These are phyloP conservation scores for Aspergillus carbonarius DNA, from an alignment of 2,329 filamentous ascomycete species.

Conservation along the genomic window DNA sequence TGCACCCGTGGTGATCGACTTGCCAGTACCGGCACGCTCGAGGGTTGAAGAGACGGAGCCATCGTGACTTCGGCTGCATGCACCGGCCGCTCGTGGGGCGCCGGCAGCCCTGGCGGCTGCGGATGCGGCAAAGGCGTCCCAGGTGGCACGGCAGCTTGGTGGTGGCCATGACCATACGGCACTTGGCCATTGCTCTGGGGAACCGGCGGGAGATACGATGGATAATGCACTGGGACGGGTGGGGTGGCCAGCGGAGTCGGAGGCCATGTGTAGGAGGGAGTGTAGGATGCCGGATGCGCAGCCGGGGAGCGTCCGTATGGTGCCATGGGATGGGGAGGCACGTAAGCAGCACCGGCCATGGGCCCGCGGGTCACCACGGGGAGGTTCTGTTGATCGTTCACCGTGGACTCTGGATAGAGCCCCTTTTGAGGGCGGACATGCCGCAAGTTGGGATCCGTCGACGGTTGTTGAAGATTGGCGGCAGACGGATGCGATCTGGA, in stretches of 20 bases:
- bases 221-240: conserved; percentile 38
- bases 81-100: conserved; percentile 35
- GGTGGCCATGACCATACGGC: conserved; percentile 26
- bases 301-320: conserved; percentile 52
- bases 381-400: conserved; percentile 78
- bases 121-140: conserved; percentile 17
- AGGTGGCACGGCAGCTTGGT: conserved; percentile 14
- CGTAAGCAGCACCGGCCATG: conserved; percentile 58
- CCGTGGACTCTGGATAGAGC: conserved; percentile 94
- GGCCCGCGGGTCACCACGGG: conserved; percentile 77
- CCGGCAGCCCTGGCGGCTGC: conserved; percentile 26
- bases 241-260: conserved; percentile 47
- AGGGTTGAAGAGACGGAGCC: conserved; percentile 25
- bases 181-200: conserved; percentile 30
- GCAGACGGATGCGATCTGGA: conserved; percentile 73
- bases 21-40: conserved; percentile 21
- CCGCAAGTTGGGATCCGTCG: conserved; percentile 74
- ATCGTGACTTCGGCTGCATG: conserved; percentile 33
- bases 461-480: conserved; percentile 75
- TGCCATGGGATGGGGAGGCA: conserved; percentile 53
- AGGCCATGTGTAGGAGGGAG: conserved; percentile 45
- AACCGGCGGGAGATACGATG: conserved; percentile 39
- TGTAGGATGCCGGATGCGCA: conserved; percentile 41
- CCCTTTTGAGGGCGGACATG: conserved; percentile 86
- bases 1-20: conserved; percentile 30